phyloP scores from a whole-genome alignment of 2,329 filamentous ascomycete species.

The Penicillium sp. region DNA sequence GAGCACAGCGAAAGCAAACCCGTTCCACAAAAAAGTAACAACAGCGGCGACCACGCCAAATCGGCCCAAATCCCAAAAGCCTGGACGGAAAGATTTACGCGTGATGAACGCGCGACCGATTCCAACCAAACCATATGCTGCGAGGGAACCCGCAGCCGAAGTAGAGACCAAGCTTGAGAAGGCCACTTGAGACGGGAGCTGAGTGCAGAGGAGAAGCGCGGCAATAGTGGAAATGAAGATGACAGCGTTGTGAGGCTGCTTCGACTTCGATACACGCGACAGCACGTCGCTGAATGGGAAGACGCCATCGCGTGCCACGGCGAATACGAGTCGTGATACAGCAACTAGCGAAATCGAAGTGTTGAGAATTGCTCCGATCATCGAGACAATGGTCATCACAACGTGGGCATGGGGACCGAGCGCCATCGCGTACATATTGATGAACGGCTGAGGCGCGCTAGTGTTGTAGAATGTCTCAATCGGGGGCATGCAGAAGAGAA shows the following conservation, averaged over 20 bases:
- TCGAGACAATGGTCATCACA: slow-evolving; percentile 26
- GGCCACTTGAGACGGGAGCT: slow-evolving; percentile 51
- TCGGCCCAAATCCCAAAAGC: slow-evolving; percentile 46
- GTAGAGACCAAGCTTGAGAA: slow-evolving; percentile 51
- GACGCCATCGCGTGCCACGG: slow-evolving; percentile 58
- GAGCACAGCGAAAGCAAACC: slow-evolving; percentile 47
- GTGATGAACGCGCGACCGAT: slow-evolving; percentile 46
- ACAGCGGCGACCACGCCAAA: slow-evolving; percentile 46
- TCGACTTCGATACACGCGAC: slow-evolving; percentile 49
- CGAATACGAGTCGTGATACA: slow-evolving; percentile 57
- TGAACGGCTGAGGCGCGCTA: slow-evolving; percentile 30
- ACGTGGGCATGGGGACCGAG: slow-evolving; percentile 24
- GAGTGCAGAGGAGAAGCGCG: slow-evolving; percentile 55
- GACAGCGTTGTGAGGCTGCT: slow-evolving; percentile 57
- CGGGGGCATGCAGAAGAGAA: slow-evolving; percentile 33
- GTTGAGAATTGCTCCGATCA: slow-evolving; percentile 36
- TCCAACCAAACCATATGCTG: slow-evolving; percentile 48
- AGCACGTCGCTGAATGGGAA: slow-evolving; percentile 56
- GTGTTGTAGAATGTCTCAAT: slow-evolving; percentile 34
- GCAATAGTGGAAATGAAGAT: slow-evolving; percentile 54
- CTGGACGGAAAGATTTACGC: slow-evolving; percentile 44
- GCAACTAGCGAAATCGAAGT: slow-evolving; percentile 56
- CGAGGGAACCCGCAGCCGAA: slow-evolving; percentile 47
- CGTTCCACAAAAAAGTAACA: slow-evolving; percentile 48
- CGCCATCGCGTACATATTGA: slow-evolving; percentile 25